Base-by-base conservation (phyloP, 2,329 filamentous ascomycete genomes). In the Pseudocercospora fuligena region DNA sequence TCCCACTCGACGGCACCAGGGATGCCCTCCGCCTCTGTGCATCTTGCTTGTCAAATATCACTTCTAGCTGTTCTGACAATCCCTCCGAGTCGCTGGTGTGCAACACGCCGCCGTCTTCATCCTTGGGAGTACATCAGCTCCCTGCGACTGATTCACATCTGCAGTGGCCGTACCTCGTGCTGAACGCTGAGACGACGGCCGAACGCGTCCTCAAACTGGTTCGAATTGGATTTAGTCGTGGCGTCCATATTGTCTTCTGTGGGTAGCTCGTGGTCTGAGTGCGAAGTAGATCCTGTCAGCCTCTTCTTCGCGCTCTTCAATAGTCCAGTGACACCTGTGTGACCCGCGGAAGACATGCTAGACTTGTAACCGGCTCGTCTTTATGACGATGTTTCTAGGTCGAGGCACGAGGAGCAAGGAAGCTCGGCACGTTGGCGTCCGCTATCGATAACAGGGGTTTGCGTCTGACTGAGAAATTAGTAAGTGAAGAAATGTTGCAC, bases 21-120 rank as follows among this genome's bases (percentile, higher is more conserved):
- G 88, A 89, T 21, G 88, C 88, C 78, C 87, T 87, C 72, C 88
- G 85, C 63, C 87, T 84, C 68, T 85, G 84, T 57, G 77, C 80
- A 66, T 75, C 80, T 63, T 84, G 82, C 54, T 81, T 79, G 72
- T 85, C 83, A 74, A 89, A 87, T 60, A 87, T 80, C 56, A 90
- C 86, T 85, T 89, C 76, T 8, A 77, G 66, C 53, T 71, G 69
- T 40, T 77, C 73, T 21, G 74, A 72, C 9, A 75, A 60, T 25
- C 73, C 71, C 43, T 76, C 75, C 5, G 69, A 72, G 61, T 76
- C 75, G 68, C 72, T 76, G n/a, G 70, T 67, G 19, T 60, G 59
- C 7, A 69, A 56, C 5, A 29, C 29, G 16, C n/a, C 49, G 57
- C 16, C 59, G 33, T 70, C 68, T 29, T 64, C 53, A 23, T 65